Conservation (phyloP, 2,329 filamentous ascomycete genomes). For the Aspergillus vadensis region DNA sequence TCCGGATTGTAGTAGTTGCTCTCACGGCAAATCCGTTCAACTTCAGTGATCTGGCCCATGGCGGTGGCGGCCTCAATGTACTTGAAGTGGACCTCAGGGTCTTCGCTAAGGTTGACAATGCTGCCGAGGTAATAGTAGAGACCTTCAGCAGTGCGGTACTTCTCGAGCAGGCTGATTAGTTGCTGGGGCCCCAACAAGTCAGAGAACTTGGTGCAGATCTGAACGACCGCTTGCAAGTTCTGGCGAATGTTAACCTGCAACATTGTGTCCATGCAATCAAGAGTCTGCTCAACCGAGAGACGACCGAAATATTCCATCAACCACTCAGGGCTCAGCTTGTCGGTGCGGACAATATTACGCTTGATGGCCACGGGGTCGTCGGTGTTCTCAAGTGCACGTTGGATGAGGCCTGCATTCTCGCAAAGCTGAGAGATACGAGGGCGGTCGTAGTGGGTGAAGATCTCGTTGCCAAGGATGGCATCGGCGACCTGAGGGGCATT, state of each 20-base stretch:
- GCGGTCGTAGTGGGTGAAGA: slow-evolving; percentile 98
- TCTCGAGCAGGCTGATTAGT: slow-evolving; percentile 92
- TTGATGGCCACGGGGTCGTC: slow-evolving; percentile 89
- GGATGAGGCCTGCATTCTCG: slow-evolving; percentile 84
- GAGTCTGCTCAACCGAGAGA: slow-evolving; percentile 89
- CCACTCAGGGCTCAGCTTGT: slow-evolving; percentile 90
- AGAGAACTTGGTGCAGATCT: slow-evolving; percentile 96
- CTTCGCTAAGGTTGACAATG: slow-evolving; percentile 95
- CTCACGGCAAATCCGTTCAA: slow-evolving; percentile 95
- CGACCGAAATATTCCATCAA: slow-evolving; percentile 89
- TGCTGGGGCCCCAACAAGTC: slow-evolving; percentile 86
- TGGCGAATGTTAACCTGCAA: slow-evolving; percentile 94
- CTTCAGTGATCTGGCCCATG: slow-evolving; percentile 91
- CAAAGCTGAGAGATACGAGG: slow-evolving; percentile 84
- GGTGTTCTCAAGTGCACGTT: slow-evolving; percentile 90
- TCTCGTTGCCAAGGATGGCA: slow-evolving; percentile 95
- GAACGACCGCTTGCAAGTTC: slow-evolving; percentile 91
- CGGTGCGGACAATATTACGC: slow-evolving; percentile 79
- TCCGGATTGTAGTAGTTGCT: slow-evolving; percentile 87
- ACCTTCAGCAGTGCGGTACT: slow-evolving; percentile 95
- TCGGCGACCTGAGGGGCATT: slow-evolving; percentile 97
- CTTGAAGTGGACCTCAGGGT: slow-evolving; percentile 96
- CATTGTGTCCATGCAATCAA: slow-evolving; percentile 96
- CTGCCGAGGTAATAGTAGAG: slow-evolving; percentile 98
- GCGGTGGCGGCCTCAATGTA: slow-evolving; percentile 96